Percentiles rank a stretch among this genome's conserved stretches.
These are phyloP conservation scores for Chlorella vulgaris DNA, from an alignment of 139 green algal species.

Conservation along the genomic window DNA sequence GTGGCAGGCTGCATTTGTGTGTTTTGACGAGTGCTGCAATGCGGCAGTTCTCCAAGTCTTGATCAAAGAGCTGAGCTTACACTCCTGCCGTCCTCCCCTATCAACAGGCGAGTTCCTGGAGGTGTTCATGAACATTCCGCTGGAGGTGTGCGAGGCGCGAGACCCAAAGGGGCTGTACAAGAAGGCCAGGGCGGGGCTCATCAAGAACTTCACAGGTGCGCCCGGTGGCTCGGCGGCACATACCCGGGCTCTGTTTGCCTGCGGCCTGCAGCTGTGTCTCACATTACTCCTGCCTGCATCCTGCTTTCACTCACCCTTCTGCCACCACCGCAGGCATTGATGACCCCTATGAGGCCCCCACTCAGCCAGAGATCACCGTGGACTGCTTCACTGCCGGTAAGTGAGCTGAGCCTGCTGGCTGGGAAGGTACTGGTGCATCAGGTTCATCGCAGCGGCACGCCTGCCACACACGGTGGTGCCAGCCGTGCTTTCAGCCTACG, in stretches of 20 bases:
- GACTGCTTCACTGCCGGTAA: neutral
- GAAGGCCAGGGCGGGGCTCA: conserved; percentile 87
- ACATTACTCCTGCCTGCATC: too few species aligned
- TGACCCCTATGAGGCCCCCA: conserved; percentile 39
- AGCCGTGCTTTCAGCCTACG: too few species aligned
- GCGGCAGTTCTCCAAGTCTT: too few species aligned
- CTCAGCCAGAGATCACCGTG: conserved; percentile 14
- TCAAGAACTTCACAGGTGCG: conserved; percentile 89
- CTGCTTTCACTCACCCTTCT: too few species aligned
- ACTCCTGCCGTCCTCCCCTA: neutral
- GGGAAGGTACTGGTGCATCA: too few species aligned
- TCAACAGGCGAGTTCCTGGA: conserved; percentile 82
- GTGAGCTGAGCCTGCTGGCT: neutral
- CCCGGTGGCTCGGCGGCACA: neutral
- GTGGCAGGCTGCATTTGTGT: too few species aligned
- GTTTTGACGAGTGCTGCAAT: neutral
- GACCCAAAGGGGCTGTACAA: conserved; percentile 99
- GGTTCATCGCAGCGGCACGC: neutral
- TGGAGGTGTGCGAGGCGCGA: conserved; percentile 89
- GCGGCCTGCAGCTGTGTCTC: too few species aligned
- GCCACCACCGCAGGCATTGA: conserved; percentile 27
- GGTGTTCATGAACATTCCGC: conserved; percentile 90
- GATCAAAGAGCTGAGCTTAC: too few species aligned
- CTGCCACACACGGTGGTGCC: neutral
- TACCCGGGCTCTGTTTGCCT: too few species aligned